These are phyloP conservation scores for Cicer judaicum DNA, from an alignment of 306 rosid genomes.

Conservation along the genomic window DNA sequence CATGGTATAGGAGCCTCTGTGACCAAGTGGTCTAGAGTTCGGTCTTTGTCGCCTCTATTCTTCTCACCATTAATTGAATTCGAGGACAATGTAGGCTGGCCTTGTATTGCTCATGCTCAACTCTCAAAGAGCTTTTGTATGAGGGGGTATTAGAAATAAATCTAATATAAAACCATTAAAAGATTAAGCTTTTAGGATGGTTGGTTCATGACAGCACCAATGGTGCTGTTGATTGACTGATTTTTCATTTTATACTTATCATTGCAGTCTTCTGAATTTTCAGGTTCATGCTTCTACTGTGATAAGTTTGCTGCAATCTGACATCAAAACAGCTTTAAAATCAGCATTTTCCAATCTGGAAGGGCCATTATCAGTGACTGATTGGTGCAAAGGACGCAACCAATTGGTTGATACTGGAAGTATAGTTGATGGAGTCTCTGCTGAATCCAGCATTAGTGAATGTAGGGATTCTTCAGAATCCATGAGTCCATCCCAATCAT, in stretches of 20 bases:
- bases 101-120: constrained; percentile 8
- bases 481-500: constrained; percentile 88
- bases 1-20: background rate
- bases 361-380: constrained; percentile 87
- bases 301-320: constrained; percentile 89
- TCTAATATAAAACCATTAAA: constrained; percentile 10
- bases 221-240: constrained; percentile 33
- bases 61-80: background rate
- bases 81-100: background rate
- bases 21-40: background rate
- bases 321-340: constrained; percentile 87
- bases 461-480: constrained; percentile 90
- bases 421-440: constrained; percentile 75
- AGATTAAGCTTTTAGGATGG: constrained; percentile 1
- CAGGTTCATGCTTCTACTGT: constrained; percentile 91
- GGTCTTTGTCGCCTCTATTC: background rate
- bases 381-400: constrained; percentile 96
- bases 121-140: background rate
- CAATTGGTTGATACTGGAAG: constrained; percentile 72
- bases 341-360: constrained; percentile 88
- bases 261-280: constrained; percentile 39
- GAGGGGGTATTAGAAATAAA: constrained; percentile 1
- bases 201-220: constrained; percentile 13
- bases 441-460: constrained; percentile 82
- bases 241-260: constrained; percentile 39